These are phyloP conservation scores for Cetraspora pellucida DNA, from an alignment of 192 early-diverging fungal species.

Conservation along the genomic window DNA sequence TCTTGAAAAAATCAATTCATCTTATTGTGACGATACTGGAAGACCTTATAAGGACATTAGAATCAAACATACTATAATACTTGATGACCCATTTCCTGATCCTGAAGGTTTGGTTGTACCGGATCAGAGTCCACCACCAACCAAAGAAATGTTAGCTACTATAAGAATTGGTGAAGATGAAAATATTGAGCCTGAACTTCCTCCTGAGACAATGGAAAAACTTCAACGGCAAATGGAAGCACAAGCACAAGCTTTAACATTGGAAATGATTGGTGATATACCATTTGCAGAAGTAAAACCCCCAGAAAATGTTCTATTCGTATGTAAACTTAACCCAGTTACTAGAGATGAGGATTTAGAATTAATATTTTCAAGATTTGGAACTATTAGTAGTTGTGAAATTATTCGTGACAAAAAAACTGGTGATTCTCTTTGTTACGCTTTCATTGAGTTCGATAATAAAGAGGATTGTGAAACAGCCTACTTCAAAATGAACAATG, in stretches of 20 bases:
- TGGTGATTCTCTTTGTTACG: slow-evolving; percentile 86
- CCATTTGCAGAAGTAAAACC: slow-evolving; percentile 97
- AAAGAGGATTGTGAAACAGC: slow-evolving; percentile 88
- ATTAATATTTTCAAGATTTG: slow-evolving; percentile 92
- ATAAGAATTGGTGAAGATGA: slow-evolving; percentile 84
- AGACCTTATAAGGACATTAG: slow-evolving; percentile 85
- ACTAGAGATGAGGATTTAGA: slow-evolving; percentile 90
- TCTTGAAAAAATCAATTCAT: slow-evolving; percentile 74
- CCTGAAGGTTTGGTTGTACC: slow-evolving; percentile 69
- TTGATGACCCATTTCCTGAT: slow-evolving; percentile 93
- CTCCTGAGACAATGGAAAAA: slow-evolving; percentile 68
- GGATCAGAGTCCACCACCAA: slow-evolving; percentile 75
- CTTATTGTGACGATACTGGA: slow-evolving; percentile 68
- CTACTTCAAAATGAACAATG: slow-evolving; percentile 97
- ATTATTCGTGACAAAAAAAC: slow-evolving; percentile 85
- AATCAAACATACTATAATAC: slow-evolving; percentile 87
- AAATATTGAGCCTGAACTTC: slow-evolving; percentile 56
- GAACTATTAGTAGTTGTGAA: slow-evolving; percentile 85
- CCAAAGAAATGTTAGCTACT: slow-evolving; percentile 67
- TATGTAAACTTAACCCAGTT: slow-evolving; percentile 90
- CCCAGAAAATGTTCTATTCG: slow-evolving; percentile 95
- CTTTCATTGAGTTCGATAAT: slow-evolving; percentile 94
- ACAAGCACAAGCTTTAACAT: slow-evolving; percentile 83
- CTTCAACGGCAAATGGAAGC: slow-evolving; percentile 73
- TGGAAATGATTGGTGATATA: slow-evolving; percentile 97